Base-by-base conservation (phyloP, 2,329 filamentous ascomycete genomes). In the Botrytis hyacinthi region DNA sequence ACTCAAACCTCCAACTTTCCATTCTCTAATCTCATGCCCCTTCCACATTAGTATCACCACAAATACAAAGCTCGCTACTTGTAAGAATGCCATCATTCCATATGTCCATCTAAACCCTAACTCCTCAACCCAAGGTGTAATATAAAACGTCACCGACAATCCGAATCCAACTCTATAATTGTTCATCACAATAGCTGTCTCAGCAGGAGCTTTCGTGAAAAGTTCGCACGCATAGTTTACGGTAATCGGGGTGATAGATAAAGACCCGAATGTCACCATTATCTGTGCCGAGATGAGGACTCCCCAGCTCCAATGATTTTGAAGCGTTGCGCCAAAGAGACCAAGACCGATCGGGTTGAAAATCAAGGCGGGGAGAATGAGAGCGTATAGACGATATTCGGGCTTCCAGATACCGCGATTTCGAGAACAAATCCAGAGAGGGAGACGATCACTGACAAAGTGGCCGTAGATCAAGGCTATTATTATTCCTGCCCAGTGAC, bases 51-150 rank as follows among this genome's bases (percentile, higher is more conserved):
- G 70, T 32, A 79, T 54, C 5, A 77, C 71, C n/a, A 81, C 72
- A 22, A 78, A 78, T 14, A 63, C 32, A 44, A 79, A 82, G 0
- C 76, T 75, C 9, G 79, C 74, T 0, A 82, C 61, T 7, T 75
- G 76, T n/a, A 84, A 81, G 46, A 84, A 82, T 1, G 82, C 82
- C 79, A 82, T 82, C 78, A 82, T 83, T 0, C 83, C 83, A 78
- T 82, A 83, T 3, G 82, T 80, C 83, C 83, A 84, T 6, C 80
- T 81, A 20, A 82, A 76, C 26, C 78, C 79, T 3, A 84, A 81
- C 12, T 77, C 78, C 8, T 71, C 78, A 16, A 81, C 80, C 83
- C 83, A 85, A 1, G 78, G 78, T 29, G 80, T 77, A 44, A 84
- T 81, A 71, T 83, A 84, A 67, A 84, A 84, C 32, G 80, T 80